These are phyloP conservation scores for Limnomonas spitsbergensis DNA, from an alignment of 139 green algal species.

Conservation along the genomic window DNA sequence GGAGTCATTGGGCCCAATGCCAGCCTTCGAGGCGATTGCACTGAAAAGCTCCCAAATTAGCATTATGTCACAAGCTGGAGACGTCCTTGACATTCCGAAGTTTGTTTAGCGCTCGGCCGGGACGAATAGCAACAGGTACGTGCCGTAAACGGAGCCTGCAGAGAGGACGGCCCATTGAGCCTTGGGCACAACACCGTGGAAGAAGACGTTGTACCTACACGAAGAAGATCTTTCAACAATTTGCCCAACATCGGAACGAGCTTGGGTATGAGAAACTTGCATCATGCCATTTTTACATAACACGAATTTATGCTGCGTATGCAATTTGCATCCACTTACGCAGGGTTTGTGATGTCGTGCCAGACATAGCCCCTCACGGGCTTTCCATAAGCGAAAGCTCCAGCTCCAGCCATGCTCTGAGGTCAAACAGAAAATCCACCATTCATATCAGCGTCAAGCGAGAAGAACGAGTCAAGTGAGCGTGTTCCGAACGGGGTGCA, in stretches of 20 bases:
- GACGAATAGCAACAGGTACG: not conserved
- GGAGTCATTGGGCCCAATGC: too few species aligned
- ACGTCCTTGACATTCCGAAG: too few species aligned
- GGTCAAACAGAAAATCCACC: not conserved
- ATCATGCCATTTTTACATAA: not conserved
- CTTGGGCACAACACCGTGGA: constrained; percentile 12
- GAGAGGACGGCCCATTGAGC: not conserved
- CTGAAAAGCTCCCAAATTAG: too few species aligned
- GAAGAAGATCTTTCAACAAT: not conserved
- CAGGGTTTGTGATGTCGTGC: constrained; percentile 4
- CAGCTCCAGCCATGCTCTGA: not conserved
- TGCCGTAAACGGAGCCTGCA: not conserved
- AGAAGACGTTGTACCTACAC: constrained; percentile 16
- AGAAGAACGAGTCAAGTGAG: too few species aligned
- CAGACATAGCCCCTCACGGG: not conserved
- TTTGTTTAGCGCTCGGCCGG: not conserved
- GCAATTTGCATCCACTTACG: not conserved
- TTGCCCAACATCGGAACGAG: not conserved
- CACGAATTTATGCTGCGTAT: not conserved
- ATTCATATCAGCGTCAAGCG: not conserved
- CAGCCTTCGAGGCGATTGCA: too few species aligned
- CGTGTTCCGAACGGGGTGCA: too few species aligned
- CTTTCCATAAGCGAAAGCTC: not conserved
- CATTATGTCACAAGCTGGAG: too few species aligned
- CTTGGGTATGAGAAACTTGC: not conserved